Percentiles rank a stretch among this genome's conserved stretches.
These are phyloP conservation scores for Posidonia australis DNA, from an alignment of 106 monocot genomes.

Conservation along the genomic window DNA sequence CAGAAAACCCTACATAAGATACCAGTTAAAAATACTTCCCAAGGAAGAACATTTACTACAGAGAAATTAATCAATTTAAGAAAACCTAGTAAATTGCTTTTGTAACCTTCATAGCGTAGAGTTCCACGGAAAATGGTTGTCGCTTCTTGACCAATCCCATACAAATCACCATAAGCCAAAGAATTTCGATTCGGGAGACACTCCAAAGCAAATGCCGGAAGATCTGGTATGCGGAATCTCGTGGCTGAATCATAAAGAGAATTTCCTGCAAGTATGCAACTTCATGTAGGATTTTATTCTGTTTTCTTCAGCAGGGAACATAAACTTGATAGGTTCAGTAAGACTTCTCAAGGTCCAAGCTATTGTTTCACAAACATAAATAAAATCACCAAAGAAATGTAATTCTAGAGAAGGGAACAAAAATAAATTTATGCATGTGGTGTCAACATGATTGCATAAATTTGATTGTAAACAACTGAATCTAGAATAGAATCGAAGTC, in stretches of 20 bases:
- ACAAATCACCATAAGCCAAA: conserved; percentile 77
- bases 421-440: too few species aligned
- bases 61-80: background rate
- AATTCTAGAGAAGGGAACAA: too few species aligned
- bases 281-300: too few species aligned
- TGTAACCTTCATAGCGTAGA: conserved; percentile 82
- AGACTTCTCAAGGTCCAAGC: background rate
- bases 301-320: too few species aligned
- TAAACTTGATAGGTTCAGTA: background rate
- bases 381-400: too few species aligned
- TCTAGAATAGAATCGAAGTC: too few species aligned
- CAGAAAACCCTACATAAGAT: conserved; percentile 60
- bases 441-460: too few species aligned
- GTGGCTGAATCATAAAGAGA: conserved; percentile 69
- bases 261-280: conserved; percentile 36
- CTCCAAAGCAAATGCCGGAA: conserved; percentile 95
- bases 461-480: too few species aligned
- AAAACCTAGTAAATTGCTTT: background rate
- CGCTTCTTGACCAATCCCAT: conserved; percentile 77
- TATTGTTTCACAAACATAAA: too few species aligned
- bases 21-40: too few species aligned
- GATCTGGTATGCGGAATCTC: conserved; percentile 55
- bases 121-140: conserved; percentile 88
- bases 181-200: conserved; percentile 90
- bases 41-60: background rate